phyloP scores from a whole-genome alignment of 805 yeast genomes.

The Metschnikowia arizonensis region DNA sequence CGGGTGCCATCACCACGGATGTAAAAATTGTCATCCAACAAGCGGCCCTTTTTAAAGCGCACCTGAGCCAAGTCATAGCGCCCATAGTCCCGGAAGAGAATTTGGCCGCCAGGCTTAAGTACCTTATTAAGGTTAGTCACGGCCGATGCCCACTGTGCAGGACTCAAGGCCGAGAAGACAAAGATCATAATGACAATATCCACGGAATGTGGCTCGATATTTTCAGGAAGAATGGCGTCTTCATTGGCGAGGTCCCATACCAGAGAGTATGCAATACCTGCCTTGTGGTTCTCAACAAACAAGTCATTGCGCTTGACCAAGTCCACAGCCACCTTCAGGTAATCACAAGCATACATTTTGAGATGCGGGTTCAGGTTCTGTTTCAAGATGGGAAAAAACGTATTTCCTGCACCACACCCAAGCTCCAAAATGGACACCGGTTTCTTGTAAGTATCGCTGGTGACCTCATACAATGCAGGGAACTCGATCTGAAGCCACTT shows the following conservation, averaged over 20 bases:
- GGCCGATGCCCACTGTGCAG: slow-evolving; percentile 86
- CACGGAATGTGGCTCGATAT: slow-evolving; percentile 72
- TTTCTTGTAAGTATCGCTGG: slow-evolving; percentile 62
- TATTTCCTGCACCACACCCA: slow-evolving; percentile 98
- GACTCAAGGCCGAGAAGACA: slow-evolving; percentile 88
- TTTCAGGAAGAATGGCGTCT: slow-evolving; percentile 73
- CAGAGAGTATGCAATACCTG: slow-evolving; percentile 63
- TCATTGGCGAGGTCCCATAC: slow-evolving; percentile 94
- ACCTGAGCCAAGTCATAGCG: slow-evolving; percentile 94
- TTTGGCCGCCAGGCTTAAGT: slow-evolving; percentile 89
- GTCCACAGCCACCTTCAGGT: slow-evolving; percentile 84
- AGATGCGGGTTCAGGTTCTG: slow-evolving; percentile 80
- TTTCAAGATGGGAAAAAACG: slow-evolving; percentile 82
- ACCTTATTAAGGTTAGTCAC: slow-evolving; percentile 62
- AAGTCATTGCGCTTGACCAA: slow-evolving; percentile 63
- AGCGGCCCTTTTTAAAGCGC: slow-evolving; percentile 81
- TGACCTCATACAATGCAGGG: slow-evolving; percentile 76
- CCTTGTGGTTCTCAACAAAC: slow-evolving; percentile 48
- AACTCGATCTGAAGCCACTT: slow-evolving; percentile 96
- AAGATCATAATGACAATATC: slow-evolving; percentile 94
- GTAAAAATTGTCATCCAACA: slow-evolving; percentile 88
- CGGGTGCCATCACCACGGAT: slow-evolving; percentile 97
- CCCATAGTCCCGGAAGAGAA: slow-evolving; percentile 91
- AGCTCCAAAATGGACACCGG: slow-evolving; percentile 76
- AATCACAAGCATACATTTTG: slow-evolving; percentile 81